These are phyloP conservation scores for Debaryomycetaceae sp. DNA, from an alignment of 1,139 yeast genomes.

Conservation along the genomic window DNA sequence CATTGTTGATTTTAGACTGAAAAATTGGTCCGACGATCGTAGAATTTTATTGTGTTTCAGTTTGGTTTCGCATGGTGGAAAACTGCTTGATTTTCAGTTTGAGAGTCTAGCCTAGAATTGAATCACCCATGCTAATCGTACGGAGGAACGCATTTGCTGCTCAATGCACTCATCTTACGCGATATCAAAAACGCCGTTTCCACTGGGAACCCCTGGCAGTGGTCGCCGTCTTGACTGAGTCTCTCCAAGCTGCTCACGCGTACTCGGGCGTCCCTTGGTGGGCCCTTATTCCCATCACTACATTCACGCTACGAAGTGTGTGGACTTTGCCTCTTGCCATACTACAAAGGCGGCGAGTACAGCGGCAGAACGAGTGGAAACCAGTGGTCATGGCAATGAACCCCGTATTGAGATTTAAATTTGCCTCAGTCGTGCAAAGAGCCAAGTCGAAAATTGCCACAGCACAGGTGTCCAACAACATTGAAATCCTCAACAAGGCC, in stretches of 20 bases:
- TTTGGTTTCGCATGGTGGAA: too few relatives aligned
- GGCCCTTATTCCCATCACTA: conserved; percentile 63
- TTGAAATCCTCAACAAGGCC: too few relatives aligned
- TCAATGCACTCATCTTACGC: too few relatives aligned
- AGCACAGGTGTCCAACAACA: conserved; percentile 2
- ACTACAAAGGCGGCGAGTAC: conserved; percentile 55
- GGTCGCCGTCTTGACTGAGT: conserved; percentile 26
- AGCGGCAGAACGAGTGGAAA: conserved; percentile 57
- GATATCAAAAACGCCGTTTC: conserved; percentile 2
- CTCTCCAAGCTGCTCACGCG: conserved; percentile 40
- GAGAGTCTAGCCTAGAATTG: too few relatives aligned
- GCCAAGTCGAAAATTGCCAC: conserved; percentile 13
- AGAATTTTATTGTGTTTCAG: too few relatives aligned
- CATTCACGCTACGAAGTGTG: conserved; percentile 50
- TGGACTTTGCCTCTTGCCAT: conserved; percentile 76
- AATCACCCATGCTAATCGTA: too few relatives aligned
- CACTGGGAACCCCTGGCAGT: conserved; percentile 12
- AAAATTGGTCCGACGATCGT: too few relatives aligned
- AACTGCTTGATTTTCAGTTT: too few relatives aligned
- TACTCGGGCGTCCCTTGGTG: conserved; percentile 72
- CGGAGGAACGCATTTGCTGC: too few relatives aligned
- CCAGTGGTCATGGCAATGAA: conserved; percentile 65
- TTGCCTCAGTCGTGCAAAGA: conserved; percentile 47
- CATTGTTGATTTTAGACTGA: too few relatives aligned
- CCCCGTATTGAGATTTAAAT: conserved; percentile 62